Conservation (phyloP, 2,329 filamentous ascomycete species). For the Colletotrichum theobromicola region DNA sequence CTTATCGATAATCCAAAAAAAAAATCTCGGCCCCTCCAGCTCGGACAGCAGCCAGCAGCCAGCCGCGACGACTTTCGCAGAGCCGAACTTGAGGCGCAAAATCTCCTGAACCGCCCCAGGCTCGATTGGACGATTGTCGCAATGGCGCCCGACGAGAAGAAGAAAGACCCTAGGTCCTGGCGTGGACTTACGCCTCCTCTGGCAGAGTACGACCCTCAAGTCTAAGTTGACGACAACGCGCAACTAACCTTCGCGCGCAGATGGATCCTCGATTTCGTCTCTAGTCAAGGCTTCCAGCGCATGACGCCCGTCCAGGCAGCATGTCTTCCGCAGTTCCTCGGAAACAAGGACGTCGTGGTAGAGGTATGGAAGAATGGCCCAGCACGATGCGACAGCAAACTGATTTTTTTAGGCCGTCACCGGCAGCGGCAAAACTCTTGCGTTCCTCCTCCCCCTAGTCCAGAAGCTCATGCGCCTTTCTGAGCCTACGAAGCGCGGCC, state of each 20-base stretch:
- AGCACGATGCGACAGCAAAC: background rate
- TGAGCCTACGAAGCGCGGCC: slow-evolving; percentile 85
- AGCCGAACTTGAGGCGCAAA: background rate
- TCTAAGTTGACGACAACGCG: slow-evolving; percentile 54
- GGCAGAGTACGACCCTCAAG: slow-evolving; percentile 28
- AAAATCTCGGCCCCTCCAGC: slow-evolving; percentile 20
- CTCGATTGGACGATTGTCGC: background rate
- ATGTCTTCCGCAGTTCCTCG: slow-evolving; percentile 85
- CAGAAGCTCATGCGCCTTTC: slow-evolving; percentile 81
- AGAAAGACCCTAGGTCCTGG: slow-evolving; percentile 56
- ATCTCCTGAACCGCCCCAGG: background rate
- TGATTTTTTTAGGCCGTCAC: slow-evolving; percentile 71
- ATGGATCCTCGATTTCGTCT: slow-evolving; percentile 87
- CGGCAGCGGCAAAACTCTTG: slow-evolving; percentile 87
- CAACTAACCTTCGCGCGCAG: slow-evolving; percentile 75
- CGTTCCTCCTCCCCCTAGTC: slow-evolving; percentile 78
- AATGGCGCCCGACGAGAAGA: slow-evolving; percentile 41
- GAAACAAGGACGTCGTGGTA: slow-evolving; percentile 90
- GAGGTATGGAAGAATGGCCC: slow-evolving; percentile 55
- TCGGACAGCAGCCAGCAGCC: background rate
- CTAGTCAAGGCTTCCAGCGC: slow-evolving; percentile 82
- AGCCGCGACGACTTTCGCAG: background rate
- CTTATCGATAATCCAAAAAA: slow-evolving; percentile 16
- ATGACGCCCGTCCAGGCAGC: slow-evolving; percentile 97
- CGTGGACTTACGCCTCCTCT: slow-evolving; percentile 41